These are phyloP conservation scores for Fusarium sp. DNA, from an alignment of 2,329 filamentous ascomycete genomes.

Conservation along the genomic window DNA sequence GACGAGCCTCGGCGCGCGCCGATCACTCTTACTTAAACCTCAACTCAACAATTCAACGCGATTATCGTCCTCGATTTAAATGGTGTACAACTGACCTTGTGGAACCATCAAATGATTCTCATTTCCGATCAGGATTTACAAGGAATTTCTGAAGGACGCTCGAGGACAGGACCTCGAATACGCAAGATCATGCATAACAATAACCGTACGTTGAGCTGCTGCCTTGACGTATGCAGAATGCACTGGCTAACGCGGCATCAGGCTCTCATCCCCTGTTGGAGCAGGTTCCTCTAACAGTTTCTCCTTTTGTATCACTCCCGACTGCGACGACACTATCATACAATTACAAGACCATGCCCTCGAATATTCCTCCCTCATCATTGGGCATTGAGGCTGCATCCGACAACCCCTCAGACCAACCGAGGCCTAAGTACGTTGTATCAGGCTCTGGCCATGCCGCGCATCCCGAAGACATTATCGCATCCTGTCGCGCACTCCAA, in stretches of 20 bases:
- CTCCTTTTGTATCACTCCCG: slow-evolving; percentile 91
- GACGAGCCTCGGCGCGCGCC: background rate
- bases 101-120: background rate
- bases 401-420: slow-evolving; percentile 49
- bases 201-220: slow-evolving; percentile 46
- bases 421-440: slow-evolving; percentile 79
- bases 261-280: slow-evolving; percentile 88
- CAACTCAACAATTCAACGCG: background rate
- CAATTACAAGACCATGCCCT: slow-evolving; percentile 91
- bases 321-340: slow-evolving; percentile 92
- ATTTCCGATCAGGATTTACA: background rate
- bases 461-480: slow-evolving; percentile 86
- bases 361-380: slow-evolving; percentile 74
- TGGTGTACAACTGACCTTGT: background rate
- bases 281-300: slow-evolving; percentile 93
- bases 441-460: slow-evolving; percentile 84
- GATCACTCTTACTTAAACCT: background rate
- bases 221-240: background rate
- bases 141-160: background rate
- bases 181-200: slow-evolving; percentile 48
- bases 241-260: slow-evolving; percentile 49
- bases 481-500: slow-evolving; percentile 82
- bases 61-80: background rate
- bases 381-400: slow-evolving; percentile 52
- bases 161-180: background rate